Conservation (phyloP, 257 asterid species). For the Nicotiana otophora region DNA sequence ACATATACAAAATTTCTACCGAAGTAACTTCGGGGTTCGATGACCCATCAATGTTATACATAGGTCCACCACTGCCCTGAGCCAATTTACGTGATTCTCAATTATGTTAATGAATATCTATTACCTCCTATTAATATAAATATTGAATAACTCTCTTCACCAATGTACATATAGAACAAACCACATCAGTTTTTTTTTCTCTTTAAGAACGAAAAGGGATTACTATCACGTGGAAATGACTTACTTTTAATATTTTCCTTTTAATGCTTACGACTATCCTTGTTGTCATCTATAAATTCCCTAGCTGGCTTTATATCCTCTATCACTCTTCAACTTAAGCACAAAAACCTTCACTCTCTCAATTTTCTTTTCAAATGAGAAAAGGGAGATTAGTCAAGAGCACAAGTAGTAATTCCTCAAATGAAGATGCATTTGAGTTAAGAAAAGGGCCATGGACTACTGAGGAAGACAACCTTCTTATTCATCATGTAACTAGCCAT, state of each 20-base stretch:
- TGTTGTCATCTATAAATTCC: conserved; percentile 37
- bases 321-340: conserved; percentile 6
- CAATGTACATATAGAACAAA: not conserved
- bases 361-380: conserved; percentile 1
- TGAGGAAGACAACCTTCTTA: conserved; percentile 80
- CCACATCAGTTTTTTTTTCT: too few relatives aligned
- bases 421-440: conserved; percentile 29
- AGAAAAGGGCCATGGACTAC: conserved; percentile 87
- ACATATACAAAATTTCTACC: too few relatives aligned
- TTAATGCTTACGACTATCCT: not conserved
- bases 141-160: fast-evolving
- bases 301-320: conserved; percentile 15
- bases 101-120: not conserved
- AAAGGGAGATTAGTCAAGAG: not conserved
- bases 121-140: not conserved
- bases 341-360: not conserved
- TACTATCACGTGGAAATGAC: not conserved
- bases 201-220: not conserved
- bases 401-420: not conserved
- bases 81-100: not conserved
- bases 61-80: too few relatives aligned
- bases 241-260: not conserved
- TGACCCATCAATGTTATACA: too few relatives aligned
- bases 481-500: conserved; percentile 37
- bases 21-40: too few relatives aligned